phyloP scores from a whole-genome alignment of 2,329 filamentous ascomycete genomes.

The Clonostachys byssicola region DNA sequence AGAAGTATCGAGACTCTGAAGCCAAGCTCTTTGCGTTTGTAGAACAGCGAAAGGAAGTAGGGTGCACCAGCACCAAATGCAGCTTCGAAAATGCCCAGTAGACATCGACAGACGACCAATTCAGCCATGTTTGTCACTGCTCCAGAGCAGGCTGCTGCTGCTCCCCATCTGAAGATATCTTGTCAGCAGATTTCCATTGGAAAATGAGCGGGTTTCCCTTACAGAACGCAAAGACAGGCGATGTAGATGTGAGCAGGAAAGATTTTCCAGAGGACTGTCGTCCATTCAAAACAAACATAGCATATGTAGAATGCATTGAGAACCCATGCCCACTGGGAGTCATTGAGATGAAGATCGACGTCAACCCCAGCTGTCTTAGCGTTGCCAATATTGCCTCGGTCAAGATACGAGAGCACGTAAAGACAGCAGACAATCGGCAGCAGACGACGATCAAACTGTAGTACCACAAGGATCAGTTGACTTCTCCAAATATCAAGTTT shows the following conservation, averaged over 20 bases:
- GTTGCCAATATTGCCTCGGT: slow-evolving; percentile 12
- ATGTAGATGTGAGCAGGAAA: slow-evolving; percentile 5
- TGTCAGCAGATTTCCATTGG: background rate
- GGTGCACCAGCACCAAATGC: slow-evolving; percentile 34
- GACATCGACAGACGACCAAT: slow-evolving; percentile 9
- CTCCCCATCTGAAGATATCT: background rate
- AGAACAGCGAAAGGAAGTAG: slow-evolving; percentile 40
- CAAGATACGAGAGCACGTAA: slow-evolving; percentile 12
- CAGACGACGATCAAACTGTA: slow-evolving; percentile 1
- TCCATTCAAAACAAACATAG: slow-evolving; percentile 9
- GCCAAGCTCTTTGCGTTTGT: slow-evolving; percentile 55
- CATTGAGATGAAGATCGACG: slow-evolving; percentile 22
- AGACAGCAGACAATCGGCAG: slow-evolving; percentile 4
- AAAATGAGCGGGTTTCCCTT: background rate
- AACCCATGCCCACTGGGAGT: slow-evolving; percentile 6
- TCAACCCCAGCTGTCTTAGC: slow-evolving; percentile 17
- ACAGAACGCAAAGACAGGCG: slow-evolving; percentile 5
- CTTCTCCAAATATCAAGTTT: no score
- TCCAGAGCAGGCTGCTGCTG: background rate
- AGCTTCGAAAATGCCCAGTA: slow-evolving; percentile 37
- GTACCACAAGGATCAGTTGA: background rate
- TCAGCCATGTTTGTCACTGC: background rate
- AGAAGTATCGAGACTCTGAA: slow-evolving; percentile 69
- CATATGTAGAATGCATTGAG: slow-evolving; percentile 7
- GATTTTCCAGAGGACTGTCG: slow-evolving; percentile 6